Percentiles rank a stretch among this genome's conserved stretches.
Conservation (phyloP, 148 eudicot genomes). For the Silene latifolia region DNA sequence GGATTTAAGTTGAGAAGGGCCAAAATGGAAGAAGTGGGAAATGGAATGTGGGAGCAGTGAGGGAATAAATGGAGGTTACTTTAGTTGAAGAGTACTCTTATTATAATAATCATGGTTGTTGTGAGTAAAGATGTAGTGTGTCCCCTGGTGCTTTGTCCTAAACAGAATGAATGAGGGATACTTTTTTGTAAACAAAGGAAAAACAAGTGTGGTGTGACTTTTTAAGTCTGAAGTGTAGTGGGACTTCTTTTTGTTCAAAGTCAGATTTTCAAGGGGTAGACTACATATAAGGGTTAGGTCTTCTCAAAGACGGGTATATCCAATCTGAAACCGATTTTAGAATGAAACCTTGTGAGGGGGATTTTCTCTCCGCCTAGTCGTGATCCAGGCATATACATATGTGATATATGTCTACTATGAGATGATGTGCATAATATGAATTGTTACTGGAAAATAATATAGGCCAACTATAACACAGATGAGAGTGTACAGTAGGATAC, state of each 20-base stretch:
- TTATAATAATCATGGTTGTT: conserved; percentile 13
- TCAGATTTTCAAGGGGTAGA: neutral
- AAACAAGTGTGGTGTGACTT: neutral
- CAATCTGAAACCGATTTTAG: no score
- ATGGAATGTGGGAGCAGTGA: conserved; percentile 25
- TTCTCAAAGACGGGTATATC: no score
- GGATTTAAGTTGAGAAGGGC: conserved; percentile 15
- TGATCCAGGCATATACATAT: no score
- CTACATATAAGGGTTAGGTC: no score
- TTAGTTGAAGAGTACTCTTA: neutral
- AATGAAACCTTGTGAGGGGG: no score
- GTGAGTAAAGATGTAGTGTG: conserved; percentile 25
- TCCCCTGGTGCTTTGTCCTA: conserved; percentile 28
- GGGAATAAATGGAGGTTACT: conserved; percentile 23
- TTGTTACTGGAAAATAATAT: no score
- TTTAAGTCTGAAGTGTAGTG: conserved; percentile 1
- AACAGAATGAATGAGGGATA: conserved; percentile 1
- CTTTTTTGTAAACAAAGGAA: neutral
- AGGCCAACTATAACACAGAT: no score
- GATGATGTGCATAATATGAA: no score
- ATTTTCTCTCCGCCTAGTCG: no score
- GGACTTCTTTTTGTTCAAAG: neutral
- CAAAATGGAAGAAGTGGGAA: conserved; percentile 31
- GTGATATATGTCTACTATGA: no score
- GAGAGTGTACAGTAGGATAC: conserved; percentile 1